Evolutionary conservation across 2,329 filamentous ascomycete genomes (phyloP), one percentile per base, ranked within the genome.

Genomic region (Arachnomyces sp.): DNA sequence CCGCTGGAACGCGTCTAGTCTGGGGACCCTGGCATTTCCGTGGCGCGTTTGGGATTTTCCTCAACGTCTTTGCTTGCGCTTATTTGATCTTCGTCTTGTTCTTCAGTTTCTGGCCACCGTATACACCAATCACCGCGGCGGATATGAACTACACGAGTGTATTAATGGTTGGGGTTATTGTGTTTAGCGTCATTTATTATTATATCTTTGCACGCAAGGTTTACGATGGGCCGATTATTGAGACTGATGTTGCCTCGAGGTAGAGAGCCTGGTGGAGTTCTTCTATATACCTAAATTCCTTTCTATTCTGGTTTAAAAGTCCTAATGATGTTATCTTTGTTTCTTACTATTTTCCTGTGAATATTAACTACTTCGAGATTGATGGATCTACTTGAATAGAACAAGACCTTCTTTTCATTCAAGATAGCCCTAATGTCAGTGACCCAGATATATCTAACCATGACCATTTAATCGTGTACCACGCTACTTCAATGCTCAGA

Each of bases 151-250:
- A 53, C 1, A 56, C 68, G 44, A 70, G 56, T 28, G 51, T 68
- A 25, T 56, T 72, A 20, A 68, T 67, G 40, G 53, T 53, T 28
- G 59, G 49, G 6, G 58, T 63, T 12, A 59, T 67, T 48, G 31
- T 60, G n/a, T 63, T 67, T 39, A 59, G 61, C 1, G 46, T 61
- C 7, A 46, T 55, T 7, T 67, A 64, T 45, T 70, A 68, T 46
- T 49, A 59, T 35, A 43, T 57, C 20, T 46, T 51, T 32, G 57
- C 54, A 4, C 46, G 52, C 34, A 48, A 53, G 16, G 43, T 48
- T 17, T 64, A 63, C 40, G 42, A 47, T 15, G 54, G 52, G 4
- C 54, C 54, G 0, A 34, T 56, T 16, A 47, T 56, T 29, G 53
- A 56, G 30, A 47, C 39, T 25, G 20, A 25, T 25, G 20, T 25